A percentile compares a stretch with the other conserved stretches of the same genome.
These are phyloP conservation scores for Xylaria sp. DNA, from an alignment of 2,329 filamentous ascomycete species.

Conservation along the genomic window DNA sequence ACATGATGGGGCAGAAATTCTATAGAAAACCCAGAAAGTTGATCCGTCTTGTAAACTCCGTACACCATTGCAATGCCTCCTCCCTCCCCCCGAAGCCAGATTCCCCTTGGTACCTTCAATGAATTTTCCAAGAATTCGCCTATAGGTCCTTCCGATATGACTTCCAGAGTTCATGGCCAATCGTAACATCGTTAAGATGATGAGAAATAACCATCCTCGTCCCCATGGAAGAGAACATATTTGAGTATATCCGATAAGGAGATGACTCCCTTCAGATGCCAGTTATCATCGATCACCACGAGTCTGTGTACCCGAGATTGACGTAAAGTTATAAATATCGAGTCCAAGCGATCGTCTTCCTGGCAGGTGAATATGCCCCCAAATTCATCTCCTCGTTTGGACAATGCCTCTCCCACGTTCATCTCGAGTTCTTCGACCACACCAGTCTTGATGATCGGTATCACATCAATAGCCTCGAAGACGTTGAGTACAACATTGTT, in stretches of 20 bases:
- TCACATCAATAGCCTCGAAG: conserved; percentile 97
- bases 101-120: conserved; percentile 32
- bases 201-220: conserved; percentile 63
- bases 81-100: conserved; percentile 22
- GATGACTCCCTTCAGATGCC: conserved; percentile 85
- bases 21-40: conserved; percentile 41
- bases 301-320: conserved; percentile 94
- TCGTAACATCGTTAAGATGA: conserved; percentile 30
- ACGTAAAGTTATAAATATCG: conserved; percentile 95
- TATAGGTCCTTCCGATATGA: conserved; percentile 17
- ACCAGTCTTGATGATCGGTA: conserved; percentile 92
- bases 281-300: conserved; percentile 91
- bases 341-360: conserved; percentile 89
- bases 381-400: conserved; percentile 89
- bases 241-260: conserved; percentile 96
- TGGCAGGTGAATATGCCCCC: conserved; percentile 97
- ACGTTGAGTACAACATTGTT: conserved; percentile 86
- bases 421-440: conserved; percentile 90
- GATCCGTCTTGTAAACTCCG: conserved; percentile 47
- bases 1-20: conserved; percentile 35
- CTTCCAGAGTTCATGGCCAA: conserved; percentile 27
- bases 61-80: conserved; percentile 48
- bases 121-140: conserved; percentile 27
- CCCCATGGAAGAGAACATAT: conserved; percentile 86
- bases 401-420: conserved; percentile 87